Conservation (phyloP, 2,329 filamentous ascomycete species). For the Lomentospora prolificans region DNA sequence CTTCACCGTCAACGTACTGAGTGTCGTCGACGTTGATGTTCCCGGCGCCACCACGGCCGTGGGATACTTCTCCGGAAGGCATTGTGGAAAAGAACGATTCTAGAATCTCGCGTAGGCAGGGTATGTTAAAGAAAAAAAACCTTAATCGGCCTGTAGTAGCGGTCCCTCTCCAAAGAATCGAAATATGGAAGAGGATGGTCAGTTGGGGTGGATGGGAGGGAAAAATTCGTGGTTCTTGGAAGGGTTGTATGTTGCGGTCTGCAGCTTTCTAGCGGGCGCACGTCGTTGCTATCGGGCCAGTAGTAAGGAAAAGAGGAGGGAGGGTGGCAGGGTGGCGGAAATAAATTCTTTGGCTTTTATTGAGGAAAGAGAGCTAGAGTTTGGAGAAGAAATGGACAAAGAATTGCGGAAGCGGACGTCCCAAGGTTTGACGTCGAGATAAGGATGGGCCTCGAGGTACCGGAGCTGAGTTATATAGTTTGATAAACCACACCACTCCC, state of each 20-base stretch:
- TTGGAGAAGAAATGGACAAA: background rate
- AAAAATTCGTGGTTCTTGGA: no score
- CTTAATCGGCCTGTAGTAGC: background rate
- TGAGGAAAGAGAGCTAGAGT: background rate
- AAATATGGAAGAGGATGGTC: no score
- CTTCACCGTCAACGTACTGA: conserved; percentile 51
- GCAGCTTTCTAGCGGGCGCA: background rate
- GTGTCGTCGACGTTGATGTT: conserved; percentile 51
- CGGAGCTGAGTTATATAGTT: background rate
- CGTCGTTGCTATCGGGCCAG: background rate
- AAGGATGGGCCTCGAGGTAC: background rate
- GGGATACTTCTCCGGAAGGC: conserved; percentile 39
- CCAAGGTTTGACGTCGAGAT: conserved; percentile 1
- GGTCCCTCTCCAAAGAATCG: no score
- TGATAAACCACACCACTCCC: background rate
- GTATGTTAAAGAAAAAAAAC: no score
- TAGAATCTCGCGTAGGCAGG: background rate
- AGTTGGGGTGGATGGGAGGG: no score
- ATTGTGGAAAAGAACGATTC: conserved; percentile 15
- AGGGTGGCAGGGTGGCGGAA: background rate
- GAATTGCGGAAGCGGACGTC: no score
- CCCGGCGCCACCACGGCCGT: conserved; percentile 51
- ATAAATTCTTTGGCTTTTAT: background rate
- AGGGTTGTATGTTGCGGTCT: background rate
- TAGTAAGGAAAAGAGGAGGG: background rate